Conservation (phyloP, 2,329 filamentous ascomycete species). For the Colletotrichum sublineola region DNA sequence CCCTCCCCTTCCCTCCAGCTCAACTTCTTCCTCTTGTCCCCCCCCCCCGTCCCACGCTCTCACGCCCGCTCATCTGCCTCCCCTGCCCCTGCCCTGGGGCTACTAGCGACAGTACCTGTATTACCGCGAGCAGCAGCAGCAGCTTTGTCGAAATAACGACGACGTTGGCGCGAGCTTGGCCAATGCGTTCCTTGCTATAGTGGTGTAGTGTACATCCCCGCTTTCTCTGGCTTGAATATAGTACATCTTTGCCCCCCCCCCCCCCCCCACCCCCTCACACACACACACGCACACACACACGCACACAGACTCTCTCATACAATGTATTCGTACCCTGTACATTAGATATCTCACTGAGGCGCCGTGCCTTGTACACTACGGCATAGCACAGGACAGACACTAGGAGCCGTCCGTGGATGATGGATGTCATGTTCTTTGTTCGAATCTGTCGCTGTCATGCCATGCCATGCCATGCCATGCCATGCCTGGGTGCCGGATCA, state of each 20-base stretch:
- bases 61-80: constrained; percentile 34
- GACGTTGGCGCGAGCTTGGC: constrained; percentile 32
- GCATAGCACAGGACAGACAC: background rate
- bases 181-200: constrained; percentile 21
- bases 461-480: background rate
- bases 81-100: constrained; percentile 24
- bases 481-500: background rate
- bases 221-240: constrained; percentile 11
- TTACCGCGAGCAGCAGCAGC: constrained; percentile 17
- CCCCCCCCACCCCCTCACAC: background rate
- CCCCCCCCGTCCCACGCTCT: constrained; percentile 23
- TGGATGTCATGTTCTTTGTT: too few relatives aligned
- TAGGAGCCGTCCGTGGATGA: background rate
- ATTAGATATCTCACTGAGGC: background rate
- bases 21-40: constrained; percentile 13
- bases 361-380: background rate
- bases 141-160: constrained; percentile 9
- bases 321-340: background rate
- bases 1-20: constrained; percentile 1
- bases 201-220: background rate
- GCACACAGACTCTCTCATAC: background rate
- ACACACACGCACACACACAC: too few relatives aligned
- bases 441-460: background rate
- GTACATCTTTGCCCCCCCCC: background rate
- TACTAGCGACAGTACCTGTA: constrained; percentile 10